Base-by-base conservation (phyloP, 306 rosid genomes). In the Trifolium subterraneum region DNA sequence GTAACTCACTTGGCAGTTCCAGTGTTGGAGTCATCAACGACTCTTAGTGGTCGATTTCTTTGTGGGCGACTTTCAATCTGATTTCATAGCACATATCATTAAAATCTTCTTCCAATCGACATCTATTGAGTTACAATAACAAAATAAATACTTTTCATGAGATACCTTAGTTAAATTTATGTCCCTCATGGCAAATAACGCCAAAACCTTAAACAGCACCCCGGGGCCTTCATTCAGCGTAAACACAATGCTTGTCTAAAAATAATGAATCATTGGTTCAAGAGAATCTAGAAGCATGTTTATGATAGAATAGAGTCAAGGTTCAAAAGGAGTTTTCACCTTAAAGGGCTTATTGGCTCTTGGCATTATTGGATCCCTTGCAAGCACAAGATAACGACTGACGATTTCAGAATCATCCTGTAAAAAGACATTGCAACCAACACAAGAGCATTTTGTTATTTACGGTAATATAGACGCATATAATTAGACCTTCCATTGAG, bases 291-390 rank as follows among this genome's bases (percentile, higher is more conserved):
- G 78, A 10, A 22, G 52, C 33, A 54, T 42, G 68, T 68, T 63
- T 27, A 63, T 39, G 36, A 78, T 31, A 56, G 39, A 59, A 51
- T 6, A 25, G 16, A 39, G 20, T 8, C 23, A 78, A 9, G 22
- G 33, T 16, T 75, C 45, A 47, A 54, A 55, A 44, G 19, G 54
- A 77, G 63, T 56, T 55, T 19, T 72, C 68, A 86, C 90, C 84
- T 86, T 88, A 33, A 61, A 88, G 20, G 70, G 78, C 69, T 64
- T 86, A 69, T 80, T 65, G 56, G 83, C 20, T 81, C 83, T 81
- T 8, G 93, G 87, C 54, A 88, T 86, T 70, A 88, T 86, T 51
- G 90, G 90, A 70, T 88, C 90, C 84, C 89, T 84, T 16, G 90
- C 93, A 73, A 86, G 93, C 55, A 88, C 80, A 10, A 88, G 89